A percentile compares a stretch with the other conserved stretches of the same genome.
These are phyloP conservation scores for Cladosporium halotolerans DNA, from an alignment of 2,329 filamentous ascomycete genomes.

Conservation along the genomic window DNA sequence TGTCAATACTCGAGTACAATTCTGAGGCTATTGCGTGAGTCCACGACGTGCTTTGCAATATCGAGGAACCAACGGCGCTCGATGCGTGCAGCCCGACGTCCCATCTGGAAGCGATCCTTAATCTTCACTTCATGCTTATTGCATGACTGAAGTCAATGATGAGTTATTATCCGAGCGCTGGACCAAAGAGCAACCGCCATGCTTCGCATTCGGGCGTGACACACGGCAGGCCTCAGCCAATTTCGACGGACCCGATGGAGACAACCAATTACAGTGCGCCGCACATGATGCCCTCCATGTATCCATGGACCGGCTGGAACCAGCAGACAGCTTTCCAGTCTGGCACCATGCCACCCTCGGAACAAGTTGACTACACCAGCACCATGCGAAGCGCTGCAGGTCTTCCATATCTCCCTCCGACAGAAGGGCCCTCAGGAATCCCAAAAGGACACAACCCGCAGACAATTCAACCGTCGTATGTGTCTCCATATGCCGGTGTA, in stretches of 20 bases:
- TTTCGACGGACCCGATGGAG: neutral
- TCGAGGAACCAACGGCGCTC: too few relatives aligned
- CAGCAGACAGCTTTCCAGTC: neutral
- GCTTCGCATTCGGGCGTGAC: neutral
- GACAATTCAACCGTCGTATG: neutral
- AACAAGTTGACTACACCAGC: neutral
- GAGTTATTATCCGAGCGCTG: neutral
- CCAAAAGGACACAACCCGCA: neutral
- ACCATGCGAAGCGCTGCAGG: neutral
- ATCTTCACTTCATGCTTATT: too few relatives aligned
- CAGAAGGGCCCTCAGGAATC: neutral
- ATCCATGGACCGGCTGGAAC: neutral
- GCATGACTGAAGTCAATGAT: neutral
- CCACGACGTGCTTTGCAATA: too few relatives aligned
- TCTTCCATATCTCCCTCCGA: neutral
- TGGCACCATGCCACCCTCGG: neutral
- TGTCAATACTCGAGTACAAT: neutral
- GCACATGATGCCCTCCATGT: too few relatives aligned
- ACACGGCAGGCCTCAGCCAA: neutral
- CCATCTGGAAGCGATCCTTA: too few relatives aligned
- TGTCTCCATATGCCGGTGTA: neutral
- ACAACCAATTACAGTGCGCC: too few relatives aligned
- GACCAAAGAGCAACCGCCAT: neutral
- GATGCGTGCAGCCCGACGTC: too few relatives aligned
- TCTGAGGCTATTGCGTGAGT: too few relatives aligned